Percentiles rank a stretch among this genome's conserved stretches.
Conservation (phyloP, 73 alveolate species). For the Paramecium pentaurelia region DNA sequence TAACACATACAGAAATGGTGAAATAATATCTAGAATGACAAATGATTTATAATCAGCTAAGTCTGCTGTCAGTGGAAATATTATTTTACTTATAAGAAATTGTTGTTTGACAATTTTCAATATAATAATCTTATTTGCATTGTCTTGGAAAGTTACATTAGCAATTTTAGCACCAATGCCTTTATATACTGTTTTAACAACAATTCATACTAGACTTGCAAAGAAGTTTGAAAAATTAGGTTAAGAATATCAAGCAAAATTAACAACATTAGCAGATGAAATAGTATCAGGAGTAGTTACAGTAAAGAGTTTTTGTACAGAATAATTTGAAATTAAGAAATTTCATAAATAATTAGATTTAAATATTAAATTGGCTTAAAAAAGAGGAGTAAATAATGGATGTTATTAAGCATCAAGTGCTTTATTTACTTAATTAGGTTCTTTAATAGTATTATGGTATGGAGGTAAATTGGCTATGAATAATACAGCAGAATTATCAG, state of each 20-base stretch:
- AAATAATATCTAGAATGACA: constrained; percentile 47
- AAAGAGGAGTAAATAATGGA: constrained; percentile 47
- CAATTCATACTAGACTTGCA: constrained; percentile 1
- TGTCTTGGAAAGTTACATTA: constrained; percentile 56
- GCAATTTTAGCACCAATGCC: constrained; percentile 58
- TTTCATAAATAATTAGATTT: constrained; percentile 29
- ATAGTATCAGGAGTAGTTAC: constrained; percentile 59
- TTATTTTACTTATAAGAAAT: constrained; percentile 47
- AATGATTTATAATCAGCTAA: constrained; percentile 55
- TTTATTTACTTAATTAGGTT: constrained; percentile 45
- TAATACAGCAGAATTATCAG: not conserved
- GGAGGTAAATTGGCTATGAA: constrained; percentile 50
- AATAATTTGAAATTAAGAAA: constrained; percentile 40
- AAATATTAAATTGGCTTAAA: not conserved
- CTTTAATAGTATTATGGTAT: constrained; percentile 58
- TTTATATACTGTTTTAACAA: constrained; percentile 9
- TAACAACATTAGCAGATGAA: constrained; percentile 57
- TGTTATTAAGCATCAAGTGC: constrained; percentile 2
- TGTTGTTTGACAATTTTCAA: not conserved
- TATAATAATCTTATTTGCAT: constrained; percentile 5
- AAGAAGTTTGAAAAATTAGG: constrained; percentile 45
- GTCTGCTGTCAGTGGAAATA: constrained; percentile 57
- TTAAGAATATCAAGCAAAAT: constrained; percentile 43
- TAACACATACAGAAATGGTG: constrained; percentile 52
- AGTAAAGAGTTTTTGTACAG: constrained; percentile 54